These are phyloP conservation scores for Ganoderma boninense DNA, from an alignment of 1,284 basidiomycete genomes.

Conservation along the genomic window DNA sequence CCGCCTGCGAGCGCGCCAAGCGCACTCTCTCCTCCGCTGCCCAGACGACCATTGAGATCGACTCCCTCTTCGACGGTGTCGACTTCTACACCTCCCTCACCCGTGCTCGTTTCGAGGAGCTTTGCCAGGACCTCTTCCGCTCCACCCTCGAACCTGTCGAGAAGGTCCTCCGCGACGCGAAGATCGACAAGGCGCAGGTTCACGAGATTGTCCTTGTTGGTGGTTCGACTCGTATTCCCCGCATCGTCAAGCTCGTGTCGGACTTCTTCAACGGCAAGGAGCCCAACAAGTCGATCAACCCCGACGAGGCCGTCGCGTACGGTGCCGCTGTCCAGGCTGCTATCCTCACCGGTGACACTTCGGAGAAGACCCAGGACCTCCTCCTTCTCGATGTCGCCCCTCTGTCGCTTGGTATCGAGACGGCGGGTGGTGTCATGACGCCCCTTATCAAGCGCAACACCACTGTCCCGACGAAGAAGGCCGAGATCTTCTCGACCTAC, in stretches of 20 bases:
- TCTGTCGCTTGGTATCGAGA: slow-evolving; percentile 98
- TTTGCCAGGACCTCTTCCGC: slow-evolving; percentile 98
- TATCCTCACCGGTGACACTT: slow-evolving; percentile 97
- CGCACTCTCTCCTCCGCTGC: slow-evolving; percentile 97
- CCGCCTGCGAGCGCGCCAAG: slow-evolving; percentile 99
- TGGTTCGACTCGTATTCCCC: slow-evolving; percentile 98
- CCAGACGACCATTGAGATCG: slow-evolving; percentile 97
- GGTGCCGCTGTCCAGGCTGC: slow-evolving; percentile 99
- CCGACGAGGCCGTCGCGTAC: slow-evolving; percentile 99
- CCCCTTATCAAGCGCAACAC: slow-evolving; percentile 99
- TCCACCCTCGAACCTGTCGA: slow-evolving; percentile 97
- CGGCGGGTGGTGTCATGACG: slow-evolving; percentile 99
- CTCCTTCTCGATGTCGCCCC: slow-evolving; percentile 98
- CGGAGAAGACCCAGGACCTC: slow-evolving; percentile 97
- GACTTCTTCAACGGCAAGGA: slow-evolving; percentile 99
- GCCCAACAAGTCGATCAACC: slow-evolving; percentile 98
- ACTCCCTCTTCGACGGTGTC: slow-evolving; percentile 97
- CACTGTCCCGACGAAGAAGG: slow-evolving; percentile 99
- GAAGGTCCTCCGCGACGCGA: slow-evolving; percentile 97
- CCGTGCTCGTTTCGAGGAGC: slow-evolving; percentile 98
- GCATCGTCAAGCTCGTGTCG: slow-evolving; percentile 97
- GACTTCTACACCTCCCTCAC: slow-evolving; percentile 99
- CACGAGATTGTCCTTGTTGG: slow-evolving; percentile 98
- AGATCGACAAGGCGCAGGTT: slow-evolving; percentile 96
- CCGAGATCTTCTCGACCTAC: slow-evolving; percentile 98